These are phyloP conservation scores for Lepiota brunneoincarnata DNA, from an alignment of 768 basidiomycete genomes.

Conservation along the genomic window DNA sequence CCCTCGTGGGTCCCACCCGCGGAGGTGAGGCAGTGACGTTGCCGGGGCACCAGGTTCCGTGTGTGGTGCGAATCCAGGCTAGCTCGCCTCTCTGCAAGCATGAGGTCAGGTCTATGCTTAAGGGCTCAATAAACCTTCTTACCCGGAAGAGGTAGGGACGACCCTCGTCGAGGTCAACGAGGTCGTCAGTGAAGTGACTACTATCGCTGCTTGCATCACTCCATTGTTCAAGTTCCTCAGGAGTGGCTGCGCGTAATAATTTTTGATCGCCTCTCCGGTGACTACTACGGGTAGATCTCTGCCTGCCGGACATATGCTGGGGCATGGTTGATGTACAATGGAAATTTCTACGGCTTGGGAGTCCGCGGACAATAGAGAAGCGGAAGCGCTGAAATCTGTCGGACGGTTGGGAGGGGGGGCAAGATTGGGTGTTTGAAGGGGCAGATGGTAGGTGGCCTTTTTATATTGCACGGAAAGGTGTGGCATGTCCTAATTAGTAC, in stretches of 20 bases:
- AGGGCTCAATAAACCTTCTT: constrained; percentile 7
- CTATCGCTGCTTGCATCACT: constrained; percentile 32
- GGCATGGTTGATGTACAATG: constrained; percentile 8
- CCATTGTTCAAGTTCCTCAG: constrained; percentile 33
- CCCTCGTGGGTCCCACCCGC: constrained; percentile 42
- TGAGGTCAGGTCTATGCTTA: constrained; percentile 7
- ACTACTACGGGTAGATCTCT: constrained; percentile 6
- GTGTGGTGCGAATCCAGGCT: constrained; percentile 52
- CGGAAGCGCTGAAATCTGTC: background rate
- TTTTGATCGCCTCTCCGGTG: constrained; percentile 16
- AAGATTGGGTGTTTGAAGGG: constrained; percentile 7
- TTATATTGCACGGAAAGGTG: constrained; percentile 9
- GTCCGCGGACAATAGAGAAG: background rate
- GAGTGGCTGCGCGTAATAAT: constrained; percentile 28
- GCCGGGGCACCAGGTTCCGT: constrained; percentile 53
- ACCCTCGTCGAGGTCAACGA: constrained; percentile 24
- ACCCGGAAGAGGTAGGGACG: constrained; percentile 11
- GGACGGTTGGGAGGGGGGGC: constrained; percentile 4
- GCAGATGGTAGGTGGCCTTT: constrained; percentile 7
- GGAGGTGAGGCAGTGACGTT: constrained; percentile 42
- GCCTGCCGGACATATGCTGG: constrained; percentile 11
- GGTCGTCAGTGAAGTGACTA: constrained; percentile 26
- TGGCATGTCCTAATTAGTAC: constrained; percentile 9
- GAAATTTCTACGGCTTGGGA: constrained; percentile 1
- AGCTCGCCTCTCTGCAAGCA: constrained; percentile 37